These are phyloP conservation scores for Triticum turgidum DNA, from an alignment of 176 grass and related monocot species.

Conservation along the genomic window DNA sequence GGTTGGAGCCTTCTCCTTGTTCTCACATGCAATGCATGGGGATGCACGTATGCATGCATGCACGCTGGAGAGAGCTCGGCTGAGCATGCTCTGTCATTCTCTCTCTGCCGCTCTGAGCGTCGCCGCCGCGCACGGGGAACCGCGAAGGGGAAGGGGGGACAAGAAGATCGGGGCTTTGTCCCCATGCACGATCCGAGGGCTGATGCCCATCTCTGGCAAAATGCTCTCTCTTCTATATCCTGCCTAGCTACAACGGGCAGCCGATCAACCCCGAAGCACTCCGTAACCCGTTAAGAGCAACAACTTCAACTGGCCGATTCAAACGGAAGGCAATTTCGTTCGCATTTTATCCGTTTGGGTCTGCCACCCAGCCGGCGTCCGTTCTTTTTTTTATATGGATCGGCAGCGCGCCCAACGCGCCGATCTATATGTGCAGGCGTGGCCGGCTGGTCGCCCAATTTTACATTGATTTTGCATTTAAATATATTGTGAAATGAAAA, in stretches of 20 bases:
- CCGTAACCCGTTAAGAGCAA: background rate
- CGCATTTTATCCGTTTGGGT: too few relatives aligned
- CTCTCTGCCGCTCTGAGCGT: background rate
- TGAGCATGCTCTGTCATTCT: background rate
- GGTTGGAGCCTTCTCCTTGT: conserved; percentile 73
- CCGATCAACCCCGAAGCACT: background rate
- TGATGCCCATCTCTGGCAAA: background rate
- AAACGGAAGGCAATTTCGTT: too few relatives aligned
- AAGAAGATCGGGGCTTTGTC: conserved; percentile 61
- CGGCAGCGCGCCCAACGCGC: too few relatives aligned
- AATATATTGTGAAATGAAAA: too few relatives aligned
- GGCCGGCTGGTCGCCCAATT: too few relatives aligned
- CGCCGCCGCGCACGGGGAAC: conserved; percentile 46
- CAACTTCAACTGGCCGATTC: too few relatives aligned
- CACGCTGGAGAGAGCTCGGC: background rate
- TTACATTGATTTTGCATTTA: too few relatives aligned
- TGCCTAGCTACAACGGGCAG: background rate
- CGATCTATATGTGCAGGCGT: too few relatives aligned
- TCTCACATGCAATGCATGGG: conserved; percentile 35
- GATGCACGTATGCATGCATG: background rate
- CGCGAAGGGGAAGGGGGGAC: conserved; percentile 37
- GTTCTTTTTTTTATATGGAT: too few relatives aligned
- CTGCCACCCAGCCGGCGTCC: too few relatives aligned
- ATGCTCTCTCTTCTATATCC: background rate
- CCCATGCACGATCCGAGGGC: conserved; percentile 38